Evolutionary conservation across 345 rosid genomes (phyloP).

Genomic region (Xanthoceras sorbifolium): DNA sequence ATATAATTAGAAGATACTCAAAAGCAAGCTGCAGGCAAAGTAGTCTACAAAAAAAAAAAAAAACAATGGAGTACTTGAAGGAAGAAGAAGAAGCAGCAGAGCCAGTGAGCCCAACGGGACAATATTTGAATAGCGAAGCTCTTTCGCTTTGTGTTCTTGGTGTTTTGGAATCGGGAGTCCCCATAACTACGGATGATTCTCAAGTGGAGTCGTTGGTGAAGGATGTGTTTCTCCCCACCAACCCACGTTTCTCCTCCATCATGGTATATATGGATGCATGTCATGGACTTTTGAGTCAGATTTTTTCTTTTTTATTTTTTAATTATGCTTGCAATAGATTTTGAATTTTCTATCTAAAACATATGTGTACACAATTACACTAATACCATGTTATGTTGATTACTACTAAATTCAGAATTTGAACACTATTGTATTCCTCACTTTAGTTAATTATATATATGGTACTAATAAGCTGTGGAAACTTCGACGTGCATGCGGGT

Average conservation of each 20-base stretch:
- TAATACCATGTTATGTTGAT: too few relatives aligned
- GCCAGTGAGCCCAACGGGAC: constrained; percentile 45
- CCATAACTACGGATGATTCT: constrained; percentile 26
- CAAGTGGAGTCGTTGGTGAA: constrained; percentile 12
- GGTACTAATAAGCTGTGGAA: not conserved
- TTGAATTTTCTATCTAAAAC: too few relatives aligned
- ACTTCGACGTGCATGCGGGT: constrained; percentile 13
- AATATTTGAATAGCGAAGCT: constrained; percentile 36
- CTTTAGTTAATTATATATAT: not conserved
- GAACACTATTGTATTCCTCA: not conserved
- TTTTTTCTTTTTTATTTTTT: too few relatives aligned
- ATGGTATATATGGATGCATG: constrained; percentile 33
- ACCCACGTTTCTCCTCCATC: constrained; percentile 47
- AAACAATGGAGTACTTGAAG: constrained; percentile 24
- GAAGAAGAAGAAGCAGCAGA: constrained; percentile 22
- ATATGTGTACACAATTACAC: too few relatives aligned
- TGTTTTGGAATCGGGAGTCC: constrained; percentile 32
- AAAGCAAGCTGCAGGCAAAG: too few relatives aligned
- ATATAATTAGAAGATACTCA: too few relatives aligned
- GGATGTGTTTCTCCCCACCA: constrained; percentile 37
- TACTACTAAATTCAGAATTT: too few relatives aligned
- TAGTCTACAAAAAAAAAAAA: too few relatives aligned
- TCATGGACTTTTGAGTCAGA: not conserved
- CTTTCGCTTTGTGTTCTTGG: constrained; percentile 30
- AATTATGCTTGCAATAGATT: too few relatives aligned